Percentiles rank a stretch among this genome's conserved stretches.
Conservation (phyloP, 225 moss, liverwort and hornwort genomes). For the Ulota crispa region DNA sequence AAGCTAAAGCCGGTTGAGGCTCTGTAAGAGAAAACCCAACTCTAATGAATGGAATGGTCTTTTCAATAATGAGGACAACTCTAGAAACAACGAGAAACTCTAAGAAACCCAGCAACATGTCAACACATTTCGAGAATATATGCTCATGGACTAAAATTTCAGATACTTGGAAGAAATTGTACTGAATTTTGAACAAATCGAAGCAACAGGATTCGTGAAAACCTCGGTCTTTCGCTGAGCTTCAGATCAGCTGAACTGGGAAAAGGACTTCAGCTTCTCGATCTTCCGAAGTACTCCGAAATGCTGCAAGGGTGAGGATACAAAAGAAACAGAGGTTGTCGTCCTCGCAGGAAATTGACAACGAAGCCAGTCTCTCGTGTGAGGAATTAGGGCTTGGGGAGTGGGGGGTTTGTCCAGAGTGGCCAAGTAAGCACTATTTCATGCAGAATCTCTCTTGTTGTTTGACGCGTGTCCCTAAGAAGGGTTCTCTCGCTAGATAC, state of each 20-base stretch:
- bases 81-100: background rate
- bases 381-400: background rate
- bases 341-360: background rate
- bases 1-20: background rate
- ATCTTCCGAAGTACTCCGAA: background rate
- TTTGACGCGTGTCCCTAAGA: background rate
- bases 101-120: too few relatives aligned
- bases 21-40: background rate
- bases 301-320: background rate
- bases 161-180: background rate
- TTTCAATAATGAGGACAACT: background rate
- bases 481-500: too few relatives aligned
- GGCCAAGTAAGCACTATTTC: slow-evolving; percentile 6
- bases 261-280: background rate
- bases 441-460: background rate
- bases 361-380: background rate
- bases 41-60: background rate
- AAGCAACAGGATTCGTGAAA: background rate
- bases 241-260: background rate
- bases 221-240: background rate
- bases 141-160: background rate
- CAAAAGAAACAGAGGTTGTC: background rate
- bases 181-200: background rate
- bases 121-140: background rate
- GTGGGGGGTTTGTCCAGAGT: background rate